These are phyloP conservation scores for Pythium aristosporum DNA, from an alignment of 352 stramenopile genomes.

Conservation along the genomic window DNA sequence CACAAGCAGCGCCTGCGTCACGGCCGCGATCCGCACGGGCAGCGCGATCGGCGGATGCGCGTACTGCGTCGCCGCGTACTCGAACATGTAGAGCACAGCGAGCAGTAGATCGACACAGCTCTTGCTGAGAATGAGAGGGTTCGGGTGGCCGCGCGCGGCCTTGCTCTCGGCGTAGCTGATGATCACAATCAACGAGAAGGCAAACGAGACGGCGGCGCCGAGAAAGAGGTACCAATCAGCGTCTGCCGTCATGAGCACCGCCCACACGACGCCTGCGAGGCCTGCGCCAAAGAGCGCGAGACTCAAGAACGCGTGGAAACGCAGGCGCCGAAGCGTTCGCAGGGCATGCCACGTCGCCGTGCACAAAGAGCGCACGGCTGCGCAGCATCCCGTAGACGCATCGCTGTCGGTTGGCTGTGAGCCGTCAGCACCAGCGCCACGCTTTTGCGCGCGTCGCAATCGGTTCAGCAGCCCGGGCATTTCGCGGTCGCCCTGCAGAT, in stretches of 20 bases:
- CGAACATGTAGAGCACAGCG: conserved; percentile 65
- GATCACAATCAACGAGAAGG: conserved; percentile 76
- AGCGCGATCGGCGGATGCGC: conserved; percentile 40
- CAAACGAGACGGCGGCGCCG: conserved; percentile 62
- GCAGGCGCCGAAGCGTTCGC: conserved; percentile 6
- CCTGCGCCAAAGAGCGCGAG: conserved; percentile 16
- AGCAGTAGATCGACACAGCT: conserved; percentile 79
- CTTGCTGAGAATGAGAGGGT: conserved; percentile 87
- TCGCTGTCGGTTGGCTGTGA: neutral
- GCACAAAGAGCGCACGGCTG: neutral
- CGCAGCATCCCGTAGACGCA: neutral
- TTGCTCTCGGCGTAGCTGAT: conserved; percentile 62
- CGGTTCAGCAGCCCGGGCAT: conserved; percentile 10
- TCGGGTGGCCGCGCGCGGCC: conserved; percentile 65
- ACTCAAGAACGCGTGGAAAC: conserved; percentile 4
- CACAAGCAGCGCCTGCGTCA: conserved; percentile 77
- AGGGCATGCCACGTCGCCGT: neutral
- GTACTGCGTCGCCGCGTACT: conserved; percentile 77
- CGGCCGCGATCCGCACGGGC: conserved; percentile 59
- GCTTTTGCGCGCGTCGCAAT: conserved; percentile 11
- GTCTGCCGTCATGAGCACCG: conserved; percentile 21
- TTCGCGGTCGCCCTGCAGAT: conserved; percentile 19
- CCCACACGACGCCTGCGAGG: conserved; percentile 19
- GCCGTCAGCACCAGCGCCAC: no score
- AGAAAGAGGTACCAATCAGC: conserved; percentile 57